Conservation (phyloP, 352 stramenopile species). For the Peronospora tabacina region DNA sequence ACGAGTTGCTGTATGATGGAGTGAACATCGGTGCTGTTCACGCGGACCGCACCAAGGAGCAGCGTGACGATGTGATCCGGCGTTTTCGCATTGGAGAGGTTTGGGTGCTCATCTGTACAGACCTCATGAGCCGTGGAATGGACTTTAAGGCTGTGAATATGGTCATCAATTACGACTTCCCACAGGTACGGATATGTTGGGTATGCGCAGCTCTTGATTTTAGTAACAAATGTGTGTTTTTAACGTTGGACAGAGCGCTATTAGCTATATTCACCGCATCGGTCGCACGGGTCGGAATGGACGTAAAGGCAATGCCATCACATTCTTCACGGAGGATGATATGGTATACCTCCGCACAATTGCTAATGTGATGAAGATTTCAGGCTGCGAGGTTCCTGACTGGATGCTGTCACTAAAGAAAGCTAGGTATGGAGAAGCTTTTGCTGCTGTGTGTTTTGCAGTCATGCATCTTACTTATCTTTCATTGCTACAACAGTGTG, state of each 20-base stretch:
- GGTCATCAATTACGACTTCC: conserved; percentile 99
- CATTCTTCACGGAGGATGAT: conserved; percentile 96
- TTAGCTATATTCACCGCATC: conserved; percentile 97
- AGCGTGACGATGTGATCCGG: conserved; percentile 91
- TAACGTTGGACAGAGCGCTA: conserved; percentile 45
- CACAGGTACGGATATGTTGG: conserved; percentile 45
- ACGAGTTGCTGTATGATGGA: conserved; percentile 96
- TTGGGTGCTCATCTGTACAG: conserved; percentile 99
- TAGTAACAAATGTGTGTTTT: conserved; percentile 6
- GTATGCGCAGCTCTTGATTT: neutral
- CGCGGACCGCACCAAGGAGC: conserved; percentile 88
- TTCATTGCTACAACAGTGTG: conserved; percentile 27
- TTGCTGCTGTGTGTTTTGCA: neutral
- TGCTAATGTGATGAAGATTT: conserved; percentile 98
- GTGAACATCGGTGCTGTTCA: conserved; percentile 98
- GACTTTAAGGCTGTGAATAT: conserved; percentile 99
- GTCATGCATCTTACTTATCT: conserved; percentile 4
- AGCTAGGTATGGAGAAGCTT: conserved; percentile 42
- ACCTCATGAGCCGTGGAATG: conserved; percentile 97
- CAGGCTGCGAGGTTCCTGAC: conserved; percentile 93
- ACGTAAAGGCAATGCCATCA: conserved; percentile 91
- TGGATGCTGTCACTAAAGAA: conserved; percentile 98
- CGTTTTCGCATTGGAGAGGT: conserved; percentile 95
- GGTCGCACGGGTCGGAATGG: conserved; percentile 92
- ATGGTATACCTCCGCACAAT: conserved; percentile 93